Base-by-base conservation (phyloP, 23 red algal species). In the Cyanidium caldarium region DNA sequence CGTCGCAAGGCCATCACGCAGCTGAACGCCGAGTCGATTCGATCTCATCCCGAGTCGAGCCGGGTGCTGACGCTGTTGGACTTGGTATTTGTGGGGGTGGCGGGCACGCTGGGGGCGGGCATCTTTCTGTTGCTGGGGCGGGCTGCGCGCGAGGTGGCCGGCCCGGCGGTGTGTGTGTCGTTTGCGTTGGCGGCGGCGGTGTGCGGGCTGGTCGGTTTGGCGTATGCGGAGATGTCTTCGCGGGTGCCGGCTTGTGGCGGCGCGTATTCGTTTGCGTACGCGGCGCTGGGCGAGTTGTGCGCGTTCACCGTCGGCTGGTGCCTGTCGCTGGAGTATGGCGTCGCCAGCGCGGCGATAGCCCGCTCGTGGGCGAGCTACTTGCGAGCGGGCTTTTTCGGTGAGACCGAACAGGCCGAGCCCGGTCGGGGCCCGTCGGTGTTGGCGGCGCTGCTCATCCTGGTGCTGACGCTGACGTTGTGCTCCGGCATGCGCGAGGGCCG, bases 301-400 rank as follows among this genome's bases (percentile, higher is more conserved):
- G 87, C 87, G 1, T 94, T 94, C 66, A 44, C 84, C 40, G 87
- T 94, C 3, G 87, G 87, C 21, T 85, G 82, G 80, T 85, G 80
- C 45, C 58, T 94, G 42, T 84, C 80, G 2, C 38, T 94, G 33
- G 87, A 94, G 70, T 94, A 85, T 77, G 87, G 87, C 46, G 78
- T 94, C 66, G 67, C 80, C 36, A 73, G 79, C 2, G 87, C 87
- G 1, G 87, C 87, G 35, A 72, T 94, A 15, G 87, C 87, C 21
- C 81, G 87, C 37, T 70, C 70, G 1, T 94, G 87, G 80, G 87
- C 87, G 29, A 73, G 72, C 7, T 86, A 94, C 45, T 37, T 94
- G 1, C 67, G 73, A 3, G 71, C 73, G 39, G 81, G 75, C n/a
- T 15, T 89, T 13, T 26, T 46, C 0, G 12, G 76, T 56, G 68